Base-by-base conservation (phyloP, 495 filamentous ascomycete genomes). In the Aspergillus bridgeri region DNA sequence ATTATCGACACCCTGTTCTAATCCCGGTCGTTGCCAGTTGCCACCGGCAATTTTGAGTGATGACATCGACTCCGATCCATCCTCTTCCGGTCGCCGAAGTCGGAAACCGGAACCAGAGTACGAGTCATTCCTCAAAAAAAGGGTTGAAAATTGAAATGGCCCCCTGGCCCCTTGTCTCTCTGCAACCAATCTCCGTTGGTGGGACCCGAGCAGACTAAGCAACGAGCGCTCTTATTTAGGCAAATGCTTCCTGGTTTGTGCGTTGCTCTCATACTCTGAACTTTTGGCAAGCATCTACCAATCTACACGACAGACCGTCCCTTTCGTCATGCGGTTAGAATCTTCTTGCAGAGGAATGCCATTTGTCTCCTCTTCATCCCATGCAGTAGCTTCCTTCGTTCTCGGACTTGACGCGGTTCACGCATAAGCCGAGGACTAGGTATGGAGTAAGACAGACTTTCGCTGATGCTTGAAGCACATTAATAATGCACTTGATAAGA, bases 11-110 rank as follows among this genome's bases (percentile, higher is more conserved):
- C 13, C 33, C 33, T 1, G 33, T 38, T 38, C 33, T 38, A 0
- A 15, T 38, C 33, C 33, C 33, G 17, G 33, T 15, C 33, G 9
- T 38, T 13, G 38, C 24, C 25, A 18, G 44, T 48, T 48, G 45
- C 53, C 44, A 50, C 46, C 29, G 38, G 13, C 42, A 23, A 33
- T 3, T 20, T 24, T 42, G 23, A 48, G 47, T 22, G 24, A 60
- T 60, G 53, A 60, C 53, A 60, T 52, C 48, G 53, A 60, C 29
- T 17, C 56, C 48, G 56, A 58, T 48, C 47, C 56, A 52, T 58
- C 47, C 48, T 49, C 33, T 49, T 48, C 23, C 42, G 21, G 42
- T 48, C 22, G 54, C 60, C 60, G 57, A 59, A 54, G 29, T 59
- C 57, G 57, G 57, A 48, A 48, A 27, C 15, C 33, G 51, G 48